phyloP scores from a whole-genome alignment of 2,329 filamentous ascomycete species.

The Verticillium alfalfae region DNA sequence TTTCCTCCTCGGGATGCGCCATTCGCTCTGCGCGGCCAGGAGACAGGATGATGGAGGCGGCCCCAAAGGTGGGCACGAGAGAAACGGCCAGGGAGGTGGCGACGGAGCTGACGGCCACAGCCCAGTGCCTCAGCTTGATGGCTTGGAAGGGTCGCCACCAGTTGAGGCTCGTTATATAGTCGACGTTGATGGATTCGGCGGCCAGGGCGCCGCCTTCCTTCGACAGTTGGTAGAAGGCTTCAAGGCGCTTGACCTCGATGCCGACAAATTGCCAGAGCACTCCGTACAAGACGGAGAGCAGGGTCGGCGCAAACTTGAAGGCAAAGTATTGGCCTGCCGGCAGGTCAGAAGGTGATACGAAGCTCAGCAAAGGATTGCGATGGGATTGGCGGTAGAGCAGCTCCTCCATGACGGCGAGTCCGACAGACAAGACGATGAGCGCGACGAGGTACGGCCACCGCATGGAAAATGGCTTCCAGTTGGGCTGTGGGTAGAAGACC shows the following conservation, averaged over 20 bases:
- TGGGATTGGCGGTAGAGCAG: slow-evolving; percentile 46
- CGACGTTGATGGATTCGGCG: slow-evolving; percentile 64
- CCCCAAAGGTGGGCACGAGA: slow-evolving; percentile 62
- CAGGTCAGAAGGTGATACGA: slow-evolving; percentile 44
- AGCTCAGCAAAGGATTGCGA: slow-evolving; percentile 39
- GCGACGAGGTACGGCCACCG: slow-evolving; percentile 52
- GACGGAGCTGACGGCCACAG: slow-evolving; percentile 61
- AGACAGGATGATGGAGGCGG: slow-evolving; percentile 53
- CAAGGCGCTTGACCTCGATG: slow-evolving; percentile 61
- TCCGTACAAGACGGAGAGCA: slow-evolving; percentile 56
- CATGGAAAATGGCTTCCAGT: slow-evolving; percentile 65
- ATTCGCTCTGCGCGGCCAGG: slow-evolving; percentile 43
- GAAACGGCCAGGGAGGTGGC: slow-evolving; percentile 62
- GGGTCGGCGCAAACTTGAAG: slow-evolving; percentile 58
- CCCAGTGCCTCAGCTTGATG: slow-evolving; percentile 57
- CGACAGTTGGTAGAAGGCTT: slow-evolving; percentile 62
- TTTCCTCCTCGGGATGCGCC: slow-evolving; percentile 32
- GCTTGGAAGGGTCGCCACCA: slow-evolving; percentile 61
- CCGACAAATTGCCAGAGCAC: slow-evolving; percentile 63
- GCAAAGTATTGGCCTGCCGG: slow-evolving; percentile 49
- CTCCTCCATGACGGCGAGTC: slow-evolving; percentile 48
- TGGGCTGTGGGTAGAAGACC: slow-evolving; percentile 55
- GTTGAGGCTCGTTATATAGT: slow-evolving; percentile 65
- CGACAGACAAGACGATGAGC: slow-evolving; percentile 48
- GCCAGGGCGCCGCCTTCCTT: slow-evolving; percentile 55